Base-by-base conservation (phyloP, 1,284 basidiomycete genomes). In the Sanghuangporus weigelae region DNA sequence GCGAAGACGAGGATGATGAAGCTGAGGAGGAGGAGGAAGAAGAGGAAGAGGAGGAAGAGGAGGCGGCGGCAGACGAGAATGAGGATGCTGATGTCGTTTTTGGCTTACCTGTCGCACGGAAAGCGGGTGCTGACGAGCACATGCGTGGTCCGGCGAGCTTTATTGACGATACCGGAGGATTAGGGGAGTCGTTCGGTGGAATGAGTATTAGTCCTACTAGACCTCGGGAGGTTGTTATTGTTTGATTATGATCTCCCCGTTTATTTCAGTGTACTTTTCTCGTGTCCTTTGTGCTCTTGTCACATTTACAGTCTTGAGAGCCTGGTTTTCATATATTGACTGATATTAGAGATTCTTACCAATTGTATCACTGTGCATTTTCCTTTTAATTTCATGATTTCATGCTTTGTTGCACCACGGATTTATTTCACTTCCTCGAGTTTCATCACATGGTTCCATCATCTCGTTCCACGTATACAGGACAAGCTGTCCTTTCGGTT, bases 121-220 rank as follows among this genome's bases (percentile, higher is more conserved):
- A 31, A 1, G 67, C 64, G 35, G 66, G 67, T n/a, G 67, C 64
- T 14, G 66, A 63, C 21, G 36, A 54, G 8, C 46, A 60, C 39
- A 62, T 62, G 61, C 63, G 50, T 44, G 60, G 59, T 51, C 60
- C 59, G 11, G 31, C 60, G 35, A 65, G 64, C 35, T 65, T 58
- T 40, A 48, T 54, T 31, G 60, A 73, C 54, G 73, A 70, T 10
- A 69, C 74, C 16, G 72, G 71, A 21, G 81, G 78, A 1, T 75
- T 90, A 6, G 86, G 85, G 12, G 77, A 77, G 64, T 89, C 87
- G 2, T 83, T 92, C 69, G 87, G 82, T 12, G 85, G 84, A 31
- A 92, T 92, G 90, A 92, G 88, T 67, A 92, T 92, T 67, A 90
- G 89, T 68, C 89, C 89, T 19, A 74, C 71, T 21, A 42, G 49